Evolutionary conservation across 257 asterid species (phyloP).

Genomic region (Scutellaria barbata): DNA sequence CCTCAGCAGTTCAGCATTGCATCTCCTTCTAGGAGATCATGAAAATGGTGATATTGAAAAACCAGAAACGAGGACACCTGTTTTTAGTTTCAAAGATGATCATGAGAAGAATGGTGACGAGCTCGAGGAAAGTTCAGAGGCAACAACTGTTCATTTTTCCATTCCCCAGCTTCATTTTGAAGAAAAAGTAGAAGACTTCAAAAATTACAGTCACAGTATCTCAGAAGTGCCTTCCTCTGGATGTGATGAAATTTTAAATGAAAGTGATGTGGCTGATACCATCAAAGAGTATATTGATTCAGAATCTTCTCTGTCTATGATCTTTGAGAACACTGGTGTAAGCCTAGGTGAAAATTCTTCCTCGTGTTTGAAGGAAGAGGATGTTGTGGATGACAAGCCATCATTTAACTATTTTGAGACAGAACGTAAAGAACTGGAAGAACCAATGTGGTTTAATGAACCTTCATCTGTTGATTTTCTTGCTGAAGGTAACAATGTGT

Average conservation of each 20-base stretch:
- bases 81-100: slow-evolving; percentile 9
- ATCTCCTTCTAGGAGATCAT: too few relatives aligned
- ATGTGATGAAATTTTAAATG: slow-evolving; percentile 38
- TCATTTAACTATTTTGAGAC: slow-evolving; percentile 26
- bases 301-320: slow-evolving; percentile 44
- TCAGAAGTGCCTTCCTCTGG: slow-evolving; percentile 35
- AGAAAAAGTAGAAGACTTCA: slow-evolving; percentile 36
- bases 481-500: slow-evolving; percentile 33
- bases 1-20: too few relatives aligned
- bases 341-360: slow-evolving; percentile 23
- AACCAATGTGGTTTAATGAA: not conserved
- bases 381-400: slow-evolving; percentile 13
- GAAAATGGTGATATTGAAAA: not conserved
- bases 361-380: slow-evolving; percentile 19
- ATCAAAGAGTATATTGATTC: slow-evolving; percentile 48
- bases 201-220: not conserved
- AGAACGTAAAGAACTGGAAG: slow-evolving; percentile 20
- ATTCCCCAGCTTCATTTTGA: slow-evolving; percentile 33
- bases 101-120: slow-evolving; percentile 27
- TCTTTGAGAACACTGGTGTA: slow-evolving; percentile 30
- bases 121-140: slow-evolving; percentile 29
- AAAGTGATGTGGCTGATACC: slow-evolving; percentile 53
- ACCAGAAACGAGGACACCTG: slow-evolving; percentile 15
- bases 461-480: slow-evolving; percentile 15
- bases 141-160: slow-evolving; percentile 24